Base-by-base conservation (phyloP, 106 monocot genomes). In the Dendrobium huoshanense region DNA sequence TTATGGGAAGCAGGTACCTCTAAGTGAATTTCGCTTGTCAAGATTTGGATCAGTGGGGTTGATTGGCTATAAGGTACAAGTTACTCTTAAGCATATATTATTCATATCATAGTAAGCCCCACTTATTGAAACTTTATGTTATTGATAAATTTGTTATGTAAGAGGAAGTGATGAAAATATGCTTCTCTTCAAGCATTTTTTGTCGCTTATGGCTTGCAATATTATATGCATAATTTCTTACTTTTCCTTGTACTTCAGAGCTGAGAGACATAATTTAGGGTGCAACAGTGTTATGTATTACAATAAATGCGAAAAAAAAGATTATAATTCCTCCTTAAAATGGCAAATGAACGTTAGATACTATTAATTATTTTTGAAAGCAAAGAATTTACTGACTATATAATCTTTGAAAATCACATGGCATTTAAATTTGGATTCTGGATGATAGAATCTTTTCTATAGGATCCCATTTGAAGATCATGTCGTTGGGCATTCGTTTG, bases 1-100 rank as follows among this genome's bases (percentile, higher is more conserved):
- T 79, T 81, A 79, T 75, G 99, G 99, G 15, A 99, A 99, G 84
- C 91, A 95, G 70, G 95, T 99, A 5, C 83, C 99, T 67, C 24
- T 99, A 44, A 91, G 86, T 87, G 78, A 75, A 72, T 95, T 99
- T 64, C 87, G 89, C 15, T 79, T 87, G 65, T 91, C 93, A 87
- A 84, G 77, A 20, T 95, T 99, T 78, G 93, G 87, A 18, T 83
- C 88, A 87, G 85, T 90, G n/a, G 99, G 99, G 8, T 87, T 89
- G 73, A 87, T 56, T 75, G 99, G 93, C 40, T 95, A 93, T 86
- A 98, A 98, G 98, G 98, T 98, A 79, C 75, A 24, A 41, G 48
- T 81, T 55, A 40, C 51, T 11, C 19, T 4, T 44, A 25, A 67
- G 27, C 59, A 59, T 59, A 5, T 20, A 59, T 20, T n/a, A 49